Conservation (phyloP, 1,284 basidiomycete species). For the Ceratobasidium sp. region DNA sequence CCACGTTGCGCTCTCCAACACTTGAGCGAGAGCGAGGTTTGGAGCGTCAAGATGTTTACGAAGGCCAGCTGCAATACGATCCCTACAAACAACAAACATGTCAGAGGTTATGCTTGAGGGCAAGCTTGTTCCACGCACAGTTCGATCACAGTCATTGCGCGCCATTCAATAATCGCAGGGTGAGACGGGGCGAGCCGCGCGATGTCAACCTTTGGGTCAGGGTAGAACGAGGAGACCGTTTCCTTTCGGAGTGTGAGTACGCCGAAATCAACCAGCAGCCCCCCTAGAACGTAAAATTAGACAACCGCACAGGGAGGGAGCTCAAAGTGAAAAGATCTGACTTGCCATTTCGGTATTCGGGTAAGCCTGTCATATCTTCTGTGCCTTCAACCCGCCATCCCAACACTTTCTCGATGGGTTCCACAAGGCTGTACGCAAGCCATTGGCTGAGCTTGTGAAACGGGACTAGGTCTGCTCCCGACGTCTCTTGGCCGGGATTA, state of each 20-base stretch:
- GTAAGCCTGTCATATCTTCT: conserved; percentile 83
- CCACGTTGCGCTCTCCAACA: conserved; percentile 95
- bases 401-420: conserved; percentile 78
- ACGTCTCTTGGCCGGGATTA: conserved; percentile 44
- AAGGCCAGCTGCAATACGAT: conserved; percentile 71
- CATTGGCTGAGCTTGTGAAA: conserved; percentile 97
- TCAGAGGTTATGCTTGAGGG: conserved; percentile 1
- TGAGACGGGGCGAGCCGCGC: conserved; percentile 75
- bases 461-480: conserved; percentile 79
- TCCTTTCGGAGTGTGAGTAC: conserved; percentile 69
- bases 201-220: conserved; percentile 60
- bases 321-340: not conserved
- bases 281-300: conserved; percentile 59
- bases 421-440: conserved; percentile 87
- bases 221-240: conserved; percentile 50
- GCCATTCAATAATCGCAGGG: conserved; percentile 93
- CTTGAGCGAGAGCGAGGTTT: conserved; percentile 78
- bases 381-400: conserved; percentile 78
- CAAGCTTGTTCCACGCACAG: conserved; percentile 63
- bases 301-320: not conserved
- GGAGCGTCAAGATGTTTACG: conserved; percentile 62
- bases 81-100: conserved; percentile 57
- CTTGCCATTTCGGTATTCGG: conserved; percentile 88
- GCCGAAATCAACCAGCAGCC: conserved; percentile 85
- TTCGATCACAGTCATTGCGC: conserved; percentile 91